These are phyloP conservation scores for Pythium brachiatum DNA, from an alignment of 352 stramenopile genomes.

Conservation along the genomic window DNA sequence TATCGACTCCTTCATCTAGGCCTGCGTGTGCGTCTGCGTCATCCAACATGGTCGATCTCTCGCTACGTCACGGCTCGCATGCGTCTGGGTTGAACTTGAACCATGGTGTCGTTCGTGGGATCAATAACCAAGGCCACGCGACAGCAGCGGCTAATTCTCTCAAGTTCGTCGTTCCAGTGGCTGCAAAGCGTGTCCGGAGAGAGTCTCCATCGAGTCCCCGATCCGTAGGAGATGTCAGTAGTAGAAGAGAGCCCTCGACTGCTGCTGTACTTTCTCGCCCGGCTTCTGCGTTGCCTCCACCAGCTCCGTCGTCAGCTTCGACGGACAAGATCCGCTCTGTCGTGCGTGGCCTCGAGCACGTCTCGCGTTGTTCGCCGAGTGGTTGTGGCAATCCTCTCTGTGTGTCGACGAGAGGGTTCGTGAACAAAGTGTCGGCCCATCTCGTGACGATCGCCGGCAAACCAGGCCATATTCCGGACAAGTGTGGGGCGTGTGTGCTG, in stretches of 20 bases:
- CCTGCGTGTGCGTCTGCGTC: background rate
- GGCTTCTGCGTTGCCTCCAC: slow-evolving; percentile 1
- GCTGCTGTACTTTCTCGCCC: background rate
- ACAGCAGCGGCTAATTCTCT: slow-evolving; percentile 19
- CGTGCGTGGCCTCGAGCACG: slow-evolving; percentile 25
- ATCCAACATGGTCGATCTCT: slow-evolving; percentile 17
- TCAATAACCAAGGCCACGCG: background rate
- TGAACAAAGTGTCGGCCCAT: slow-evolving; percentile 29
- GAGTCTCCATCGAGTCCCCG: slow-evolving; percentile 16
- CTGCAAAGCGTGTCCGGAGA: slow-evolving; percentile 21
- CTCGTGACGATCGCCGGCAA: slow-evolving; percentile 23
- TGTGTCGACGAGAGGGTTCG: slow-evolving; percentile 26
- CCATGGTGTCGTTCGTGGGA: background rate
- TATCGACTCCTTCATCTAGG: slow-evolving; percentile 8
- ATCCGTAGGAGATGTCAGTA: slow-evolving; percentile 19
- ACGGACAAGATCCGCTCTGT: slow-evolving; percentile 31
- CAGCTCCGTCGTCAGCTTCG: slow-evolving; percentile 9
- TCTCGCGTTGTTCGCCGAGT: slow-evolving; percentile 20
- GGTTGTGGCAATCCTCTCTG: slow-evolving; percentile 29
- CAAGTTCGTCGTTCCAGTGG: slow-evolving; percentile 22
- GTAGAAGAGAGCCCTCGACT: slow-evolving; percentile 2
- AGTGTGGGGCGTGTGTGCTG: slow-evolving; percentile 25
- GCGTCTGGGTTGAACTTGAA: background rate
- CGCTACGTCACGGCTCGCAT: slow-evolving; percentile 1
- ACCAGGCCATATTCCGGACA: slow-evolving; percentile 17